phyloP scores from a whole-genome alignment of 805 yeast species.

The Isabelozyma pseudorhagii region DNA sequence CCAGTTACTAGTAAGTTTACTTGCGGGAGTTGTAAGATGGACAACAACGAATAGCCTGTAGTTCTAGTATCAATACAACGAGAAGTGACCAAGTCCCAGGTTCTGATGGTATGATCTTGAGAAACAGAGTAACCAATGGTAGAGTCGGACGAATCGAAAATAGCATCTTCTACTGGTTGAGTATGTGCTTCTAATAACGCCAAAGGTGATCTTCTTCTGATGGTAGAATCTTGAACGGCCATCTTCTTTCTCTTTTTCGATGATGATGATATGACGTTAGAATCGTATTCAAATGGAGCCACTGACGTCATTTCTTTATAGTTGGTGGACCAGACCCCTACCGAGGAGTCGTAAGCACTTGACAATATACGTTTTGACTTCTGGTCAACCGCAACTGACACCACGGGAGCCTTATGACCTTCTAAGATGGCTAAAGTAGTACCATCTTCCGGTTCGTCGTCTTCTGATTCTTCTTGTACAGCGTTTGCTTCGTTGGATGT shows the following conservation, averaged over 20 bases:
- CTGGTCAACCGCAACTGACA: slow-evolving; percentile 59
- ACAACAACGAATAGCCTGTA: slow-evolving; percentile 80
- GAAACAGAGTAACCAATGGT: slow-evolving; percentile 92
- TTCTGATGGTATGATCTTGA: slow-evolving; percentile 91
- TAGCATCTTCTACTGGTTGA: slow-evolving; percentile 83
- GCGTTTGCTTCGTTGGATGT: slow-evolving; percentile 46
- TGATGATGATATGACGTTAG: slow-evolving; percentile 61
- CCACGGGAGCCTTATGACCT: slow-evolving; percentile 90
- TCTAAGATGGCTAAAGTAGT: slow-evolving; percentile 80
- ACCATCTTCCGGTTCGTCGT: slow-evolving; percentile 53
- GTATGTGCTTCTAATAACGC: slow-evolving; percentile 76
- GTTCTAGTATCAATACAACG: slow-evolving; percentile 83
- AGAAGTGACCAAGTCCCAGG: slow-evolving; percentile 93
- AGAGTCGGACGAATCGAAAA: slow-evolving; percentile 67
- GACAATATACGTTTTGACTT: slow-evolving; percentile 66
- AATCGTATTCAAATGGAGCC: slow-evolving; percentile 34
- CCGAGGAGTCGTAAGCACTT: slow-evolving; percentile 74
- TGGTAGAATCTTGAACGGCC: slow-evolving; percentile 71
- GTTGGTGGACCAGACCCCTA: slow-evolving; percentile 88
- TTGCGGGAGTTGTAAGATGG: slow-evolving; percentile 65
- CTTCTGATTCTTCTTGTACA: slow-evolving; percentile 38
- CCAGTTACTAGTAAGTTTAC: slow-evolving; percentile 81
- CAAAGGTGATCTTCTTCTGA: slow-evolving; percentile 79
- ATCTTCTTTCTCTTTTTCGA: slow-evolving; percentile 85
- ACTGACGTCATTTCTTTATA: slow-evolving; percentile 75